phyloP scores from a whole-genome alignment of 148 eudicot genomes.

The Selenicereus undatus region DNA sequence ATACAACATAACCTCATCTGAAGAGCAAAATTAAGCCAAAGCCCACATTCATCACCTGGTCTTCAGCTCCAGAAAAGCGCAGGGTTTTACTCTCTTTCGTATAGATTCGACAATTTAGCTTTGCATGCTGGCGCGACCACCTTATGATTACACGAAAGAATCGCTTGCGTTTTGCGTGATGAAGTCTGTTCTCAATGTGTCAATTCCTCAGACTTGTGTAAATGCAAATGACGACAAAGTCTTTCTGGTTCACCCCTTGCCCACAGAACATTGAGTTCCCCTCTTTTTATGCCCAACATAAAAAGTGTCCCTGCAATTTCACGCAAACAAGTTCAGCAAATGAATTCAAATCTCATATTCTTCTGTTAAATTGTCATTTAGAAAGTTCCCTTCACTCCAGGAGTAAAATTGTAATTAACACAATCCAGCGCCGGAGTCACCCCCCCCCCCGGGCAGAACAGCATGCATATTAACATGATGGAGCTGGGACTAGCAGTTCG shows the following conservation, averaged over 20 bases:
- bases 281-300: conserved; percentile 53
- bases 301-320: conserved; percentile 56
- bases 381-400: background rate
- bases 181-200: background rate
- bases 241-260: conserved; percentile 61
- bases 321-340: background rate
- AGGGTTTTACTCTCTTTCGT: too few relatives aligned
- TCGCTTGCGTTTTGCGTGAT: too few relatives aligned
- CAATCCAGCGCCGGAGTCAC: too few relatives aligned
- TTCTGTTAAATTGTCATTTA: background rate
- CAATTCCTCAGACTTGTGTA: conserved; percentile 35
- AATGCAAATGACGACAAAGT: conserved; percentile 53
- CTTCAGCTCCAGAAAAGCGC: background rate
- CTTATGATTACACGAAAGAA: too few relatives aligned
- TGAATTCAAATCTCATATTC: too few relatives aligned
- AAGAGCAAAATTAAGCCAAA: background rate
- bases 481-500: too few relatives aligned
- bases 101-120: too few relatives aligned
- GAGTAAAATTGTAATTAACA: background rate
- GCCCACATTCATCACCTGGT: background rate
- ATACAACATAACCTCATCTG: background rate
- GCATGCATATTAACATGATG: too few relatives aligned
- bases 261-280: conserved; percentile 62
- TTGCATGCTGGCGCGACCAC: too few relatives aligned
- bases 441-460: too few relatives aligned